Conservation (phyloP, 1,139 yeast genomes). For the Yamadazyma spencermartinsiae region DNA sequence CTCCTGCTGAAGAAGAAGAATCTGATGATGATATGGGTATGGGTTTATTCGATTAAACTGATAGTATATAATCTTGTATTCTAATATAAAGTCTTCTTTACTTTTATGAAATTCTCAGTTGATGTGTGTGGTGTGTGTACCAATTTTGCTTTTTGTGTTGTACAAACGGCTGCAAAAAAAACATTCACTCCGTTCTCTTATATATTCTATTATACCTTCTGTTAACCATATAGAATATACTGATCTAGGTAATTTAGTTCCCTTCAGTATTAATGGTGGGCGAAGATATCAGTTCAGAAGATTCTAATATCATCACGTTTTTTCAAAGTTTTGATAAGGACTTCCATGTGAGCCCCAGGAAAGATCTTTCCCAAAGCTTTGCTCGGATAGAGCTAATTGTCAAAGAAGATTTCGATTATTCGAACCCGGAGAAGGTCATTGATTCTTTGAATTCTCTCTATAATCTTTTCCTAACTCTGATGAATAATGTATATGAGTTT, state of each 20-base stretch:
- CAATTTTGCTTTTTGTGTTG: no score
- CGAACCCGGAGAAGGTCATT: not conserved
- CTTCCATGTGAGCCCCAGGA: conserved; percentile 11
- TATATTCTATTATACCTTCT: no score
- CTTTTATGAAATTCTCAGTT: no score
- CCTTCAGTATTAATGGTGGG: not conserved
- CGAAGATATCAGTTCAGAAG: conserved; percentile 14
- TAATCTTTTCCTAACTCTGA: conserved; percentile 14
- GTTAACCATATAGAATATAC: no score
- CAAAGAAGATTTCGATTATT: conserved; percentile 11
- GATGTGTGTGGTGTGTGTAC: no score
- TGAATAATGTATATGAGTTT: conserved; percentile 9
- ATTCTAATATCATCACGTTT: conserved; percentile 15
- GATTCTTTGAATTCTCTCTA: conserved; percentile 10
- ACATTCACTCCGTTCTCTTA: no score
- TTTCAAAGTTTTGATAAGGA: conserved; percentile 13
- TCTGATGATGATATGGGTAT: conserved; percentile 27
- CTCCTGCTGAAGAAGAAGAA: conserved; percentile 72
- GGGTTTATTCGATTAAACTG: conserved; percentile 70
- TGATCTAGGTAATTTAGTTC: not conserved
- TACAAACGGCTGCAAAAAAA: conserved; percentile 12
- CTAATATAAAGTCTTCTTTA: conserved; percentile 7
- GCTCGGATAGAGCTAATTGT: conserved; percentile 19
- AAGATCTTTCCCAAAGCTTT: conserved; percentile 19
- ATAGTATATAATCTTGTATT: conserved; percentile 11